phyloP scores from a whole-genome alignment of 176 grass and related monocot genomes.

The Raddia guianensis region DNA sequence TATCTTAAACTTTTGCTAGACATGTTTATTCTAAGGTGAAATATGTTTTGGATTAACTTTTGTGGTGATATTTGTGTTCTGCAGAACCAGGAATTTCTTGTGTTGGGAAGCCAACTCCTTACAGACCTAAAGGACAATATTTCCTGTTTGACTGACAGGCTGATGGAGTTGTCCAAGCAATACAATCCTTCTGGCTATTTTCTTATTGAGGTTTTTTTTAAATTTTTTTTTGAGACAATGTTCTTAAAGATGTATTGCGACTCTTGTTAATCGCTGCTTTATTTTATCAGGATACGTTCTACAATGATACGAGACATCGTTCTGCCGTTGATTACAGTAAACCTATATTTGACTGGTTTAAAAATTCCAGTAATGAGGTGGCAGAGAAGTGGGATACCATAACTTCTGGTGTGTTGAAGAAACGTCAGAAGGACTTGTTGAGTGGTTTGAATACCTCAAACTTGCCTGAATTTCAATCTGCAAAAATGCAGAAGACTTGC shows the following conservation, averaged over 20 bases:
- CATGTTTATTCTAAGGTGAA: conserved; percentile 23
- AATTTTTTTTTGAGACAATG: neutral
- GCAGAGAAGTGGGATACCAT: conserved; percentile 84
- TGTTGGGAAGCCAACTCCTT: conserved; percentile 82
- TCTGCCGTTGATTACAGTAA: conserved; percentile 81
- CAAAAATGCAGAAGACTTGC: conserved; percentile 66
- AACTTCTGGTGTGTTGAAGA: conserved; percentile 67
- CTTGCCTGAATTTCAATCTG: conserved; percentile 67
- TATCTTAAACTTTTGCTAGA: conserved; percentile 10
- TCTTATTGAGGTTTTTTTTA: conserved; percentile 67
- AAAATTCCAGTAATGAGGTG: conserved; percentile 69
- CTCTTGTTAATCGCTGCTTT: conserved; percentile 22
- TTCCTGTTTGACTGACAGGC: conserved; percentile 79
- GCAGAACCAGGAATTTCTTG: conserved; percentile 95
- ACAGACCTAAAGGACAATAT: conserved; percentile 81
- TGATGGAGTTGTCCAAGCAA: conserved; percentile 67
- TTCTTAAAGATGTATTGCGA: neutral
- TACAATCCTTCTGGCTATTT: conserved; percentile 76
- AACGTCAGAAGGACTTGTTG: conserved; percentile 78
- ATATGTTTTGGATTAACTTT: conserved; percentile 20
- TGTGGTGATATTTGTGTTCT: conserved; percentile 31
- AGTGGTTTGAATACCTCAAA: conserved; percentile 63
- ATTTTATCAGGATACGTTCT: conserved; percentile 84
- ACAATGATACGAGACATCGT: conserved; percentile 65
- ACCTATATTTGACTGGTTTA: conserved; percentile 86